phyloP scores from a whole-genome alignment of 2,329 filamentous ascomycete species.

The Calonectria pteridis region DNA sequence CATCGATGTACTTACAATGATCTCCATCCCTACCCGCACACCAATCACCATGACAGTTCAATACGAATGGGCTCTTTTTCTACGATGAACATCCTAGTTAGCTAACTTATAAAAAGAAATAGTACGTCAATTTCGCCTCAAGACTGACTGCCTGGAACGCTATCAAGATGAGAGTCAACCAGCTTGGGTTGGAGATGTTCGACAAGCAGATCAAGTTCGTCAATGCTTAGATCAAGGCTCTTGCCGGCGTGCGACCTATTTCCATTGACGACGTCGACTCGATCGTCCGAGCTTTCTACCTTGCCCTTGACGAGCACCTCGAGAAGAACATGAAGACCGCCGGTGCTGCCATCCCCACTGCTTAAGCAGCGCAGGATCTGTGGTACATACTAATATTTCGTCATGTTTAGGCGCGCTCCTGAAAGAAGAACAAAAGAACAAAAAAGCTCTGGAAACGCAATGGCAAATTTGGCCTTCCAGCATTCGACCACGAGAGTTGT shows the following conservation, averaged over 20 bases:
- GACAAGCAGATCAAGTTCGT: slow-evolving; percentile 50
- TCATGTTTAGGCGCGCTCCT: neutral
- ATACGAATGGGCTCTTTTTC: too few species aligned
- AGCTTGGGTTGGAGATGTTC: slow-evolving; percentile 75
- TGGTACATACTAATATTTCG: neutral
- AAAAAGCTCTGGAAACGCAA: too few species aligned
- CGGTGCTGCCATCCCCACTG: neutral
- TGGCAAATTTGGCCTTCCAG: too few species aligned
- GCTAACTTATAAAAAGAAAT: too few species aligned
- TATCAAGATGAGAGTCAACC: slow-evolving; percentile 89
- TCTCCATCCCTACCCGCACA: too few species aligned
- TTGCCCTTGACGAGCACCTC: slow-evolving; percentile 46
- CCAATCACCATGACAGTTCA: too few species aligned
- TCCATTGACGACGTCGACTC: slow-evolving; percentile 91
- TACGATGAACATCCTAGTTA: too few species aligned
- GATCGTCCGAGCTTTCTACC: slow-evolving; percentile 85
- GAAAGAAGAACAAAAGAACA: too few species aligned
- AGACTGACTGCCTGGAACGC: slow-evolving; percentile 94
- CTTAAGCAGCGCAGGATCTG: neutral
- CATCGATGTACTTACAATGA: too few species aligned
- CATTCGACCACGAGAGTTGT: too few species aligned
- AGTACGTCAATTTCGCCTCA: slow-evolving; percentile 82
- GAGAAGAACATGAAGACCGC: neutral
- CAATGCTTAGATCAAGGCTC: slow-evolving; percentile 82
- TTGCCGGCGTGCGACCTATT: slow-evolving; percentile 87